phyloP scores from a whole-genome alignment of 371 early-diverging fungal species.

The Coemansia sp. region DNA sequence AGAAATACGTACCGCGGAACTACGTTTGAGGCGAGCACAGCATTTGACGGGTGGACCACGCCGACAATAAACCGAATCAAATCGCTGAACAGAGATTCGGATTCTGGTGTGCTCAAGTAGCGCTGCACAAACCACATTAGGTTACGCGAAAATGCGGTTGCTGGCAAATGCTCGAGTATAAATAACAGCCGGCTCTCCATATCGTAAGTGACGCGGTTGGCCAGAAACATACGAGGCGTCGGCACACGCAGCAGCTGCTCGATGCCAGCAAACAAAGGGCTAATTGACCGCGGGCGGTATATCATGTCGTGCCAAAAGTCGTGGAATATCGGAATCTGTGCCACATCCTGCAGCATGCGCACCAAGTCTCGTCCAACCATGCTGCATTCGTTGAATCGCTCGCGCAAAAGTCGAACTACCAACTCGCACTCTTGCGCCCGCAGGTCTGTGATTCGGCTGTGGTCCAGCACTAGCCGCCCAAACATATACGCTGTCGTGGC shows the following conservation, averaged over 20 bases:
- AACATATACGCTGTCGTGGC: conserved; percentile 63
- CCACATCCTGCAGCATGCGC: conserved; percentile 68
- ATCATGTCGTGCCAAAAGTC: conserved; percentile 66
- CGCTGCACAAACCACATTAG: conserved; percentile 69
- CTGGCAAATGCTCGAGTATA: conserved; percentile 67
- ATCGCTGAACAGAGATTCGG: conserved; percentile 66
- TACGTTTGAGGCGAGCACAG: conserved; percentile 68
- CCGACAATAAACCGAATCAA: conserved; percentile 76
- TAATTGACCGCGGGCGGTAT: conserved; percentile 59
- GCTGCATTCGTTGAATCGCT: conserved; percentile 65
- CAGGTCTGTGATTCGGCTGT: conserved; percentile 49
- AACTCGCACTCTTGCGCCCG: conserved; percentile 62
- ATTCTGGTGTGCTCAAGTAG: conserved; percentile 60
- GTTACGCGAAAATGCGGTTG: conserved; percentile 59
- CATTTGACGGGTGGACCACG: conserved; percentile 78
- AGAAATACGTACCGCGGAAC: conserved; percentile 78
- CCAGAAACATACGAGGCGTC: conserved; percentile 65
- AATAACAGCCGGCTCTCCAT: conserved; percentile 71
- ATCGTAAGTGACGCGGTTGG: conserved; percentile 65
- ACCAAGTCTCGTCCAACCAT: conserved; percentile 71
- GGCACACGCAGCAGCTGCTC: conserved; percentile 58
- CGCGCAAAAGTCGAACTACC: conserved; percentile 57
- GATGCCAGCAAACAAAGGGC: conserved; percentile 61
- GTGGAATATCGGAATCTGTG: conserved; percentile 59
- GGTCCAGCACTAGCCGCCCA: conserved; percentile 62